Evolutionary conservation across 2,329 filamentous ascomycete species (phyloP), one percentile per base, ranked within the genome.

Genomic region (Scedosporium aurantiacum): DNA sequence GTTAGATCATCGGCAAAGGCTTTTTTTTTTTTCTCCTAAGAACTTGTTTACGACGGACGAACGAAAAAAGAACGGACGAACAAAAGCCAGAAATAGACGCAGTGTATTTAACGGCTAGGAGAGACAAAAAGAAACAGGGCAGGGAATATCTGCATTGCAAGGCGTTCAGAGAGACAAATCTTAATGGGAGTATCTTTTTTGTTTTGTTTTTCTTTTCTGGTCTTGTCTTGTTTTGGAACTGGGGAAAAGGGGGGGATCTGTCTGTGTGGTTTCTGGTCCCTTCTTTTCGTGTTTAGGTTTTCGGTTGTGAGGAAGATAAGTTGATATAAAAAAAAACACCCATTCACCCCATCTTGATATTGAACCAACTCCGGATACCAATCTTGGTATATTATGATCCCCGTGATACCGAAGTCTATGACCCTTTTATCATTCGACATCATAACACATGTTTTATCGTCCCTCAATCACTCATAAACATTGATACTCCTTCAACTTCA

Each of bases 221-320:
- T 60, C 50, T 52, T 41, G 16, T 62, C 62, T 67, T 66, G 58
- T 70, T 65, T 61, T 64, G 63, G 64, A 66, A 32, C 61, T 64
- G 47, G 47, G 47, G 21, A 52, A 52, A 10, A 4, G n/a, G 12
- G 16, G 16, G 21, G n/a, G n/a, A 21, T 25, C n/a, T 52, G 5
- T 21, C 5, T 25, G n/a, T 21, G n/a, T 21, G n/a, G 18, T n/a
- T 21, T 47, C 64, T 66, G 61, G 52, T 54, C 43, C 32, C 43
- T 45, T 64, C 52, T 57, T 32, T 54, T 55, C 6, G 28, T 32
- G 28, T 32, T 32, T 32, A 32, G 28, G 28, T 32, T 32, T 32
- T 32, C 2, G 28, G 28, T 32, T 8, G 28, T 1, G 28, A 32
- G 7, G 28, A 32, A 32, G 28, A 32, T 32, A 32, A 32, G 43